Conservation (phyloP, 768 basidiomycete species). For the Termitomyces sp. region DNA sequence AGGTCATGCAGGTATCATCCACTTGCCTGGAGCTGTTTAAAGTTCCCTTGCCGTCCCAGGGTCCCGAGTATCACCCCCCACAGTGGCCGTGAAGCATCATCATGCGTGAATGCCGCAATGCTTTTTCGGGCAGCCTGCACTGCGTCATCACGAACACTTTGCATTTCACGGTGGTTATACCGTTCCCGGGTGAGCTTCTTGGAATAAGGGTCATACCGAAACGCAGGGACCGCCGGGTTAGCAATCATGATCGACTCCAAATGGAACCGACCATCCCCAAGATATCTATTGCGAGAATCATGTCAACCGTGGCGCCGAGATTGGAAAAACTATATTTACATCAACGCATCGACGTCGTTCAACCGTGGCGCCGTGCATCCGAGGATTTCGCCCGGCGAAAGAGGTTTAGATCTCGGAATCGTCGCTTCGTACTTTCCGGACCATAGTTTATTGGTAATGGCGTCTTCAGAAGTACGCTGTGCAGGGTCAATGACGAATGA, state of each 20-base stretch:
- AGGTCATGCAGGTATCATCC: not conserved
- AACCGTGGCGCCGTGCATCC: slow-evolving; percentile 94
- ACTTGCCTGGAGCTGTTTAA: slow-evolving; percentile 77
- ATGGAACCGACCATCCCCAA: slow-evolving; percentile 98
- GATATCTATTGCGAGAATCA: slow-evolving; percentile 56
- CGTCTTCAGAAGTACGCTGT: not conserved
- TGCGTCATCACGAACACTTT: slow-evolving; percentile 65
- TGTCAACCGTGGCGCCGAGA: not conserved
- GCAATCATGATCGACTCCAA: slow-evolving; percentile 99
- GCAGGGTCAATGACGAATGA: slow-evolving; percentile 19
- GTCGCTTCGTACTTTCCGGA: slow-evolving; percentile 66
- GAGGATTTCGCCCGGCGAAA: slow-evolving; percentile 94
- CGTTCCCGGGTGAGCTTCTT: slow-evolving; percentile 94
- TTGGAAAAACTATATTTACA: slow-evolving; percentile 50
- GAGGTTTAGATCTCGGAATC: slow-evolving; percentile 85
- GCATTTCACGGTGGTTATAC: slow-evolving; percentile 91
- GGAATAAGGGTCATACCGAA: slow-evolving; percentile 97
- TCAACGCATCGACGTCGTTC: slow-evolving; percentile 76
- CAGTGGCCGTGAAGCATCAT: slow-evolving; percentile 23
- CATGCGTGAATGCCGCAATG: slow-evolving; percentile 31
- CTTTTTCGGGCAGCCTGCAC: slow-evolving; percentile 71
- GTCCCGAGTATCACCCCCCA: slow-evolving; percentile 97
- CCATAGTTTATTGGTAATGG: too few relatives aligned
- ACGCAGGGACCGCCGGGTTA: slow-evolving; percentile 93
- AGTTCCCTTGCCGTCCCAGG: slow-evolving; percentile 89